phyloP scores from a whole-genome alignment of 2,329 filamentous ascomycete species.

The Verticillium dahliae region DNA sequence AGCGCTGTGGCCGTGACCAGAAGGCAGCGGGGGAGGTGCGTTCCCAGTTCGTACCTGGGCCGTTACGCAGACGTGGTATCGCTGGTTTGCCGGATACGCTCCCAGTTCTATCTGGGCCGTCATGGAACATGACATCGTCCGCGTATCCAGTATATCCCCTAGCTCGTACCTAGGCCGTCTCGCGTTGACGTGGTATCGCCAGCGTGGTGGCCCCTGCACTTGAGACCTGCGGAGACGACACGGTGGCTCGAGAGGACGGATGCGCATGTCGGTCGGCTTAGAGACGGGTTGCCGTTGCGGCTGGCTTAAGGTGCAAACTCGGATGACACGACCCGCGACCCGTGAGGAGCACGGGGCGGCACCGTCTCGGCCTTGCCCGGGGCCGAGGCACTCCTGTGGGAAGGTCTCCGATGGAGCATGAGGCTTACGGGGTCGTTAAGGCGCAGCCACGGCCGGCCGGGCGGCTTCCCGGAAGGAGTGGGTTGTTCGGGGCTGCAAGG shows the following conservation, averaged over 20 bases:
- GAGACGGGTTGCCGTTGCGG: too few species aligned
- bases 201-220: background rate
- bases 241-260: too few species aligned
- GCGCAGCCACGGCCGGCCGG: too few species aligned
- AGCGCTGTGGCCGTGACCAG: constrained; percentile 1
- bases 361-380: too few species aligned
- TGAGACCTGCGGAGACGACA: background rate
- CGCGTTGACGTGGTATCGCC: background rate
- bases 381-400: too few species aligned
- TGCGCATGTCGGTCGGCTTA: background rate
- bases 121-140: background rate
- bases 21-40: background rate
- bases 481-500: too few species aligned
- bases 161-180: background rate
- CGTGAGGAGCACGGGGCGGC: too few species aligned
- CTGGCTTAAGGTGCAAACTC: too few species aligned
- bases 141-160: background rate
- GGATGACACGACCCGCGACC: too few species aligned
- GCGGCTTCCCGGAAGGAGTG: too few species aligned
- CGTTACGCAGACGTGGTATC: background rate
- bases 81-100: background rate
- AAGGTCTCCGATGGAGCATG: too few species aligned
- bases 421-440: too few species aligned
- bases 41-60: background rate
- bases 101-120: background rate